Evolutionary conservation across 306 rosid species (phyloP).

Genomic region (Glycyrrhiza uralensis): DNA sequence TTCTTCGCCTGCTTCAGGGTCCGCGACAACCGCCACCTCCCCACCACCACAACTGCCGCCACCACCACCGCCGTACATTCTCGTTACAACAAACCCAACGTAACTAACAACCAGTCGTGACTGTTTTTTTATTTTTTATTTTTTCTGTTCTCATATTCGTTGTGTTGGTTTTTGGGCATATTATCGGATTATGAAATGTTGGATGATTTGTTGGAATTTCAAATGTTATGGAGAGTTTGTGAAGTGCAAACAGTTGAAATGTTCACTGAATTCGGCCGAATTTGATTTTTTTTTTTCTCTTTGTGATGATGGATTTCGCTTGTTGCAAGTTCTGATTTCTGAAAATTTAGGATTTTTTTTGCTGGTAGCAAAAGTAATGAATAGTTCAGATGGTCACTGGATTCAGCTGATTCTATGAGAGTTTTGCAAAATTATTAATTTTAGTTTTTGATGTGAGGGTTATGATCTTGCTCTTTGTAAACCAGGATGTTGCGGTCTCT

Average conservation of each 20-base stretch:
- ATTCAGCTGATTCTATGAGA: neutral
- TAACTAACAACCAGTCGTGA: neutral
- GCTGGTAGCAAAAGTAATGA: neutral
- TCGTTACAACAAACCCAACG: constrained; percentile 26
- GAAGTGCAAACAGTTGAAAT: neutral
- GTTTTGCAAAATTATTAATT: neutral
- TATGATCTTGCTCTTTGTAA: neutral
- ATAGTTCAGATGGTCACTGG: neutral
- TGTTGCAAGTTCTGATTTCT: neutral
- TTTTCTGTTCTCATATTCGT: neutral
- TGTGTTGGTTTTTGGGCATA: neutral
- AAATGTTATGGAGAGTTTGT: neutral
- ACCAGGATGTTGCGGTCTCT: constrained; percentile 60
- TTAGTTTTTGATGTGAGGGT: neutral
- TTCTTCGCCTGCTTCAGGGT: constrained; percentile 70
- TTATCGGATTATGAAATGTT: neutral
- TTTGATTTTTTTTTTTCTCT: neutral
- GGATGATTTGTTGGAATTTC: neutral
- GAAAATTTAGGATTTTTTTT: neutral
- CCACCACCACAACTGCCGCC: constrained; percentile 29
- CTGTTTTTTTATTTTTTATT: neutral
- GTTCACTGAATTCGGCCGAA: neutral
- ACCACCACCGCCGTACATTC: constrained; percentile 36
- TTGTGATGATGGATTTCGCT: neutral
- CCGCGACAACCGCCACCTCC: constrained; percentile 48